A percentile compares a stretch with the other conserved stretches of the same genome.
Evolutionary conservation across 176 grass and related monocot species (phyloP).

Genomic region (Oryza longistaminata): DNA sequence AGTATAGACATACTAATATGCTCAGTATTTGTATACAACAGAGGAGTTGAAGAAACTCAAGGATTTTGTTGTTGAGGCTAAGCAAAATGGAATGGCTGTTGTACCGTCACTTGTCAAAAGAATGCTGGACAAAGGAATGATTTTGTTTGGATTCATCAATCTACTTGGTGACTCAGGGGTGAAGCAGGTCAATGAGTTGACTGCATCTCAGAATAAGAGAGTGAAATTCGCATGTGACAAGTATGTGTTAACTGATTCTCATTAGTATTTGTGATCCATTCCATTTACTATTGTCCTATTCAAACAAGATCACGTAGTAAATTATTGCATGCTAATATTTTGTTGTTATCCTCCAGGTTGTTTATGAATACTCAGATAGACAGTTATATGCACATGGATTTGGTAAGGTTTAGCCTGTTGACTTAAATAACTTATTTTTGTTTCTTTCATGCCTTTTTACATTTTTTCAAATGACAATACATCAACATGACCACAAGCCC

Average conservation of each 20-base stretch:
- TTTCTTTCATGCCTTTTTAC: not conserved
- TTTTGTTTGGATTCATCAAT: conserved; percentile 85
- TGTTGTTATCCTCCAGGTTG: conserved; percentile 53
- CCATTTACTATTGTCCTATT: conserved; percentile 3
- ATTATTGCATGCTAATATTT: conserved; percentile 29
- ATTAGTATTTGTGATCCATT: conserved; percentile 13
- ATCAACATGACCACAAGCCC: not conserved
- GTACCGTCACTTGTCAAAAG: conserved; percentile 71
- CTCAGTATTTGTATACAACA: conserved; percentile 30
- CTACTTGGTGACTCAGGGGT: conserved; percentile 44
- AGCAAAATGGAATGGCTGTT: conserved; percentile 43
- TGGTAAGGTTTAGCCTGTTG: conserved; percentile 55
- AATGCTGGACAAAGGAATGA: conserved; percentile 70
- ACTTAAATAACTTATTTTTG: too few relatives aligned
- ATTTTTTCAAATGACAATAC: not conserved
- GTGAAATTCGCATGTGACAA: conserved; percentile 70
- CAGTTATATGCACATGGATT: conserved; percentile 55
- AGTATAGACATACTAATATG: conserved; percentile 8
- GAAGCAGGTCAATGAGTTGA: conserved; percentile 66
- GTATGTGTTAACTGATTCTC: conserved; percentile 39
- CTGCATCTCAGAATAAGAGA: conserved; percentile 51
- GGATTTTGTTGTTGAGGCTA: conserved; percentile 61
- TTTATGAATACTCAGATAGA: conserved; percentile 60
- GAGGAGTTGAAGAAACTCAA: conserved; percentile 71
- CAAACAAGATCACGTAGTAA: not conserved